Conservation (phyloP, 768 basidiomycete genomes). For the Boletus fagicola region DNA sequence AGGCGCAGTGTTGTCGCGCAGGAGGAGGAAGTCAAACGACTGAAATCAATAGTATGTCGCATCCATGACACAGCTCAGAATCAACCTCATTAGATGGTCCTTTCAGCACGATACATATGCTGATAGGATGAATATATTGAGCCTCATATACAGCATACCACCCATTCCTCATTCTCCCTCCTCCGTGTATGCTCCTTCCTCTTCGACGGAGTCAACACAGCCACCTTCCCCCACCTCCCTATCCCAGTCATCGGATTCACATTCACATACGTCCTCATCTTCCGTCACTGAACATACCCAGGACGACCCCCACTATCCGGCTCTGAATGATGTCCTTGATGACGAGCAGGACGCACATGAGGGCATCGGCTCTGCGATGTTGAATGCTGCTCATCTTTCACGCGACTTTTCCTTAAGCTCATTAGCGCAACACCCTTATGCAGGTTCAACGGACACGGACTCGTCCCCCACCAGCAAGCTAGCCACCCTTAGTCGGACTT, state of each 20-base stretch:
- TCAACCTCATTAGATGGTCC: constrained; percentile 15
- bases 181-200: constrained; percentile 45
- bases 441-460: constrained; percentile 40
- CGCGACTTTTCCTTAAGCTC: constrained; percentile 28
- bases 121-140: constrained; percentile 90
- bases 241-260: constrained; percentile 47
- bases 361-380: constrained; percentile 46
- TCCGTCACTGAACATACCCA: constrained; percentile 38
- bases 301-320: constrained; percentile 32
- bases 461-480: constrained; percentile 26
- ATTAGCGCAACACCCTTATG: constrained; percentile 50
- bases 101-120: constrained; percentile 90
- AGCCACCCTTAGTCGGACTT: constrained; percentile 32
- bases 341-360: constrained; percentile 41
- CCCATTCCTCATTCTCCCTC: constrained; percentile 65
- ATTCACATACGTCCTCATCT: constrained; percentile 51
- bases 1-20: constrained; percentile 84
- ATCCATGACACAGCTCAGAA: constrained; percentile 11
- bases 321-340: constrained; percentile 21
- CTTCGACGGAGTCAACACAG: constrained; percentile 38
- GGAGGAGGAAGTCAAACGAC: constrained; percentile 82
- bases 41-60: constrained; percentile 83
- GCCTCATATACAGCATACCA: constrained; percentile 84
- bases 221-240: constrained; percentile 36
- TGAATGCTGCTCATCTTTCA: constrained; percentile 32